Conservation (phyloP, 2,329 filamentous ascomycete genomes). For the Lizonia empirigonia region DNA sequence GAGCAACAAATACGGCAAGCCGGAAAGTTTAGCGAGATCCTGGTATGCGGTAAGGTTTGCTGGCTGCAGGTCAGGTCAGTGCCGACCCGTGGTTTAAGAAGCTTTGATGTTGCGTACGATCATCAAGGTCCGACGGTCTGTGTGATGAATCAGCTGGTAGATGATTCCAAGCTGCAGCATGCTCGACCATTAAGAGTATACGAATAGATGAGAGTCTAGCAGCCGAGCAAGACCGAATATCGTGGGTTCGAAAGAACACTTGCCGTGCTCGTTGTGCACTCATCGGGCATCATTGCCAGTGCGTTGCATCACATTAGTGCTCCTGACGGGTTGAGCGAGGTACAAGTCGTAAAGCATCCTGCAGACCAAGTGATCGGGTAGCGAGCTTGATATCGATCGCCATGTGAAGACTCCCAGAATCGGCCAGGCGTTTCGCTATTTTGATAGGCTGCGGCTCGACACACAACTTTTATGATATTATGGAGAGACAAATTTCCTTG, state of each 20-base stretch:
- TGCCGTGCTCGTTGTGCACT: neutral
- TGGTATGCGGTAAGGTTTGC: constrained; percentile 13
- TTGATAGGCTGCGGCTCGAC: too few relatives aligned
- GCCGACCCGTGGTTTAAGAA: constrained; percentile 25
- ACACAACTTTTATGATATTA: too few relatives aligned
- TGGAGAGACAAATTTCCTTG: too few relatives aligned
- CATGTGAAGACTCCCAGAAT: too few relatives aligned
- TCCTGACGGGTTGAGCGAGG: constrained; percentile 13
- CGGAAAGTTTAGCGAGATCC: constrained; percentile 25
- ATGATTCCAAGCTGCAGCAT: neutral
- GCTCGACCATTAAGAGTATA: neutral
- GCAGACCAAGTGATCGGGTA: too few relatives aligned
- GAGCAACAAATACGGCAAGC: constrained; percentile 17
- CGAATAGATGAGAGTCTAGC: neutral
- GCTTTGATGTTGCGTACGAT: neutral
- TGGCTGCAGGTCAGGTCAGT: constrained; percentile 28
- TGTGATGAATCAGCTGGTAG: neutral
- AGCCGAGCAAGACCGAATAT: neutral
- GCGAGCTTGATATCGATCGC: too few relatives aligned
- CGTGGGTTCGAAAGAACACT: neutral
- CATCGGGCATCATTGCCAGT: constrained; percentile 1
- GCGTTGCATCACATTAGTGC: constrained; percentile 17
- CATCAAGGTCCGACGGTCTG: neutral
- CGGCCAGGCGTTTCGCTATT: too few relatives aligned
- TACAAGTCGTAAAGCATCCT: constrained; percentile 23